Base-by-base conservation (phyloP, 1,139 yeast species). In the Yamadazyma atlantica region DNA sequence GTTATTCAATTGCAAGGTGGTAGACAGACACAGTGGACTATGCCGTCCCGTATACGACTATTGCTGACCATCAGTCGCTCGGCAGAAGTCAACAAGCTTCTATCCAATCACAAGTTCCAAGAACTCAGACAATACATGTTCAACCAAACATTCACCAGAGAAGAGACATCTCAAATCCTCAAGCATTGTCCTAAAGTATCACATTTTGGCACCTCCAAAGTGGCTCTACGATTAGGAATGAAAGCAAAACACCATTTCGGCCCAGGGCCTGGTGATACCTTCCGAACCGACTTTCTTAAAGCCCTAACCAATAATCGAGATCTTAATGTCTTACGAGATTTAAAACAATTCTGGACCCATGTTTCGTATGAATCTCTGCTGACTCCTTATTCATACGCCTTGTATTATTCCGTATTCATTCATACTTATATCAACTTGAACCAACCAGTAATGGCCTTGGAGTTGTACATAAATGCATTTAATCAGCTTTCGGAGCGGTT, bases 341-440 rank as follows among this genome's bases (percentile, higher is more conserved):
- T 42, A n/a, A 42, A 37, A 23, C 19, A 26, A 28, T 34, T 38
- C n/a, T 43, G 46, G 46, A 4, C 11, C 26, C n/a, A 23, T 8
- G 11, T 23, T n/a, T 10, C n/a, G 6, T 23, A 23, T 11, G 44
- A 40, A 17, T 15, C 10, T n/a, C 26, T 8, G 36, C 40, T 11
- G 31, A 37, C 6, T 11, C 27, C 33, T 11, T 24, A n/a, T 8
- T 16, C 29, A 12, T 13, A 19, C 9, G 38, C 40, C 4, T 33
- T 43, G 9, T 64, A 62, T 39, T 54, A 58, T 34, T 42, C 53
- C 4, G 55, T 66, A 6, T 54, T 53, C 35, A 35, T 64, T 25
- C 46, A 53, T 26, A 47, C 57, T 0, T 50, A 62, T 14, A 32
- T 64, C 4, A 60, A 61, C 30, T 42, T 59, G 2, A 47, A 46